Evolutionary conservation across 352 stramenopile genomes (phyloP).

Genomic region (Phytophthora megakarya): DNA sequence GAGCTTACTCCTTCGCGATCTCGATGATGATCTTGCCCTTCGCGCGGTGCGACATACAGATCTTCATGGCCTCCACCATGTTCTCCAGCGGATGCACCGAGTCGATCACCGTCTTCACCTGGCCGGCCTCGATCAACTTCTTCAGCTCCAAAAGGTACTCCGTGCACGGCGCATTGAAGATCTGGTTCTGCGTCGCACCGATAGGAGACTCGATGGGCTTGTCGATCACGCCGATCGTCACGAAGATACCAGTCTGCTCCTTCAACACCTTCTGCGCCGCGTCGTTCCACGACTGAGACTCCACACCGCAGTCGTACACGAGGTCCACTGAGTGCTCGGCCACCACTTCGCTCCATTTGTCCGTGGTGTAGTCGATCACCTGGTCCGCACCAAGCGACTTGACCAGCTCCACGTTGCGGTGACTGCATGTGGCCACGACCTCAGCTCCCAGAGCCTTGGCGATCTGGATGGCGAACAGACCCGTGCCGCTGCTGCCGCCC

Average conservation of each 20-base stretch:
- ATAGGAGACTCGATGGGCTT: slow-evolving; percentile 63
- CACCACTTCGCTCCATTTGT: slow-evolving; percentile 50
- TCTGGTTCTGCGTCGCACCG: slow-evolving; percentile 39
- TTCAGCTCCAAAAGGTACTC: slow-evolving; percentile 38
- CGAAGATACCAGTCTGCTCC: slow-evolving; percentile 39
- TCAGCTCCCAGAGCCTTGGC: slow-evolving; percentile 46
- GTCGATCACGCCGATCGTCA: slow-evolving; percentile 41
- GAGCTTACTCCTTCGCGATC: no score
- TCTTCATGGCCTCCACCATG: slow-evolving; percentile 51
- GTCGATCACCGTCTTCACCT: slow-evolving; percentile 52
- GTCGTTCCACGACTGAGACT: slow-evolving; percentile 39
- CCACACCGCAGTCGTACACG: slow-evolving; percentile 36
- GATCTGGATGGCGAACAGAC: slow-evolving; percentile 63
- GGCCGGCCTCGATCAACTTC: slow-evolving; percentile 36
- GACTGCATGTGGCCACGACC: slow-evolving; percentile 44
- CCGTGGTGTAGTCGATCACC: slow-evolving; percentile 57
- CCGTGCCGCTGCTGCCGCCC: slow-evolving; percentile 58
- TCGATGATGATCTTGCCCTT: no score
- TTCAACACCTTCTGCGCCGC: slow-evolving; percentile 45
- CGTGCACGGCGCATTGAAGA: slow-evolving; percentile 24
- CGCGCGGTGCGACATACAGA: slow-evolving; percentile 38
- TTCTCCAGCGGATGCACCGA: slow-evolving; percentile 60
- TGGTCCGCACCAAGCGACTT: slow-evolving; percentile 52
- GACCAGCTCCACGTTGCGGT: slow-evolving; percentile 47
- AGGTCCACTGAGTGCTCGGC: slow-evolving; percentile 39